Conservation (phyloP, 2,329 filamentous ascomycete genomes). For the Colletotrichum endophyticum region DNA sequence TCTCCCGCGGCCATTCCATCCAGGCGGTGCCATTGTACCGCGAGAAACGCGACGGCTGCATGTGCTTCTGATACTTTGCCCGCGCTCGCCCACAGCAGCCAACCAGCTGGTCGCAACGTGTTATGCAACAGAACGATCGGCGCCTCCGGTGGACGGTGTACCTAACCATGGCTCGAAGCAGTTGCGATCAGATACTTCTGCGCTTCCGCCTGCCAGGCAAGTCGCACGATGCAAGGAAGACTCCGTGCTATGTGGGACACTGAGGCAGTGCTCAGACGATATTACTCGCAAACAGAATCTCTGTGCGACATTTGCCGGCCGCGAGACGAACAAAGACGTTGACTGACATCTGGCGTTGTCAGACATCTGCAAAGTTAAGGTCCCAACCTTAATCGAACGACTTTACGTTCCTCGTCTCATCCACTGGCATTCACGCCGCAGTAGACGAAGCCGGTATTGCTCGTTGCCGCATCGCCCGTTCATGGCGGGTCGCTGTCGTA, state of each 20-base stretch:
- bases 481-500: background rate
- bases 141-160: background rate
- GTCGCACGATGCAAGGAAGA: background rate
- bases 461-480: background rate
- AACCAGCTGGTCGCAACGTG: background rate
- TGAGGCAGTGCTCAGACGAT: background rate
- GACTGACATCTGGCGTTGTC: background rate
- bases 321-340: background rate
- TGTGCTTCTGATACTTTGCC: background rate
- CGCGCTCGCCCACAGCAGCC: background rate
- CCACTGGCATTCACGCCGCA: background rate
- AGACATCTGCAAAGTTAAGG: background rate
- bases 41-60: background rate
- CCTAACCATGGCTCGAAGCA: background rate
- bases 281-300: background rate
- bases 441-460: background rate
- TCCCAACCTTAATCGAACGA: constrained; percentile 17
- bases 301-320: background rate
- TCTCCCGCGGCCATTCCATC: background rate
- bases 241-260: background rate
- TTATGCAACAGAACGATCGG: background rate
- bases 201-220: background rate
- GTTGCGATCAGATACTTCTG: background rate
- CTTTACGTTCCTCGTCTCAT: background rate
- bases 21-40: background rate